Percentiles rank a stretch among this genome's conserved stretches.
phyloP scores from a whole-genome alignment of 2,329 filamentous ascomycete species.

The Escovopsis sp. region DNA sequence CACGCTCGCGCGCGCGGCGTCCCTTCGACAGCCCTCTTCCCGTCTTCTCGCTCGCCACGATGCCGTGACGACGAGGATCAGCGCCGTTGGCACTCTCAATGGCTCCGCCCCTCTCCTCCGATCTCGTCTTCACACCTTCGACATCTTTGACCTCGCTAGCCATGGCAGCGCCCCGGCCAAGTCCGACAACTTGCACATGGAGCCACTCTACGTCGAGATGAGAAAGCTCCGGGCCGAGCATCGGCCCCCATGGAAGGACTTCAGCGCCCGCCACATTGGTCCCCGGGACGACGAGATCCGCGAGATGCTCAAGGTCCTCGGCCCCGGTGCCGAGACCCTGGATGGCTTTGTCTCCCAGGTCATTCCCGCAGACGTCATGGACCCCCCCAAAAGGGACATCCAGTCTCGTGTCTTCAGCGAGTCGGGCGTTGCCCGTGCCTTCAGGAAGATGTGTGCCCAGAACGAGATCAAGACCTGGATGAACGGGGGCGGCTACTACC shows the following conservation, averaged over 20 bases:
- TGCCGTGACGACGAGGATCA: conserved; percentile 1
- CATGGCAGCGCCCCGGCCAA: conserved; percentile 1
- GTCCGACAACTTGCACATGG: conserved; percentile 7
- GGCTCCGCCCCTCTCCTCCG: conserved; percentile 2
- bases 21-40: conserved; percentile 9
- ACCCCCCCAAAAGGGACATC: conserved; percentile 12
- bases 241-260: conserved; percentile 23
- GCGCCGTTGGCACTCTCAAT: conserved; percentile 1
- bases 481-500: conserved; percentile 80
- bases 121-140: conserved; percentile 7
- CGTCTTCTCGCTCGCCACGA: conserved; percentile 5
- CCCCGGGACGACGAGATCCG: conserved; percentile 54
- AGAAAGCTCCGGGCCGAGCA: conserved; percentile 8
- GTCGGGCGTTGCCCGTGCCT: conserved; percentile 8
- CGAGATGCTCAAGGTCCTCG: conserved; percentile 66
- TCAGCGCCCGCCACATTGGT: conserved; percentile 75
- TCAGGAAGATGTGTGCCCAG: conserved; percentile 22
- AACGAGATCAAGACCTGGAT: conserved; percentile 43
- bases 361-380: conserved; percentile 60
- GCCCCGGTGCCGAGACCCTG: conserved; percentile 55
- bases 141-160: conserved; percentile 1
- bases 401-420: conserved; percentile 40
- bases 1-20: conserved; percentile 10
- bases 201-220: conserved; percentile 12
- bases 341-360: conserved; percentile 79